Conservation (phyloP, 192 early-diverging fungal genomes). For the Rhizoclosmatium sp. region DNA sequence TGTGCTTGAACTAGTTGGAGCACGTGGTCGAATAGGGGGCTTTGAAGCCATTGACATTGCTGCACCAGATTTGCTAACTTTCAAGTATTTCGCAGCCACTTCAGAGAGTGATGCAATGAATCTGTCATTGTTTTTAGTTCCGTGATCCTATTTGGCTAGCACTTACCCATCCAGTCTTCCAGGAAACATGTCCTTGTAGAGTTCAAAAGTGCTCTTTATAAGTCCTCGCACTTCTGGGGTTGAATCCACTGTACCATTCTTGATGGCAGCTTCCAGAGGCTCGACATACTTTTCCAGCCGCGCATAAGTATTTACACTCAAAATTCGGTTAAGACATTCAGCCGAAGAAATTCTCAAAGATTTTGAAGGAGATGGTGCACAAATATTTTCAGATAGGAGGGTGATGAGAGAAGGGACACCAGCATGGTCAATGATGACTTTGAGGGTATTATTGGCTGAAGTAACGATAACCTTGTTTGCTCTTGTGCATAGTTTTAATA, state of each 20-base stretch:
- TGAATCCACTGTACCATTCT: constrained; percentile 33
- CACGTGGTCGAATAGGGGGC: background rate
- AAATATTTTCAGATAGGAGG: constrained; percentile 61
- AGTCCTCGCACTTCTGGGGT: constrained; percentile 33
- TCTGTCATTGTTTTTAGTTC: constrained; percentile 31
- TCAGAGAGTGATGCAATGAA: constrained; percentile 34
- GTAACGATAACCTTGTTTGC: constrained; percentile 80
- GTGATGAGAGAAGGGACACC: constrained; percentile 62
- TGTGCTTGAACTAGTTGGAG: constrained; percentile 7
- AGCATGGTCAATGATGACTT: constrained; percentile 66
- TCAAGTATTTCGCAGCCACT: constrained; percentile 38
- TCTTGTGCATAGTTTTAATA: constrained; percentile 71
- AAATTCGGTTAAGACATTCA: constrained; percentile 63
- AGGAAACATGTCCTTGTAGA: constrained; percentile 24
- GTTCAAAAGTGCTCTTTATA: constrained; percentile 18
- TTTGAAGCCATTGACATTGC: background rate
- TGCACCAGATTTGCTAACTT: constrained; percentile 12
- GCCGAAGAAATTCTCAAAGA: constrained; percentile 64
- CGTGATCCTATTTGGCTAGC: constrained; percentile 36
- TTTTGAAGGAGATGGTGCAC: constrained; percentile 60
- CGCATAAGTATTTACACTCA: constrained; percentile 49
- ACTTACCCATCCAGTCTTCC: constrained; percentile 12
- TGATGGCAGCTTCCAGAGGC: constrained; percentile 19
- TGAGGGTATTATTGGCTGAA: constrained; percentile 67
- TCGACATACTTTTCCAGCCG: constrained; percentile 23